Evolutionary conservation across 192 early-diverging fungal genomes (phyloP).

Genomic region (Linnemannia elongata): DNA sequence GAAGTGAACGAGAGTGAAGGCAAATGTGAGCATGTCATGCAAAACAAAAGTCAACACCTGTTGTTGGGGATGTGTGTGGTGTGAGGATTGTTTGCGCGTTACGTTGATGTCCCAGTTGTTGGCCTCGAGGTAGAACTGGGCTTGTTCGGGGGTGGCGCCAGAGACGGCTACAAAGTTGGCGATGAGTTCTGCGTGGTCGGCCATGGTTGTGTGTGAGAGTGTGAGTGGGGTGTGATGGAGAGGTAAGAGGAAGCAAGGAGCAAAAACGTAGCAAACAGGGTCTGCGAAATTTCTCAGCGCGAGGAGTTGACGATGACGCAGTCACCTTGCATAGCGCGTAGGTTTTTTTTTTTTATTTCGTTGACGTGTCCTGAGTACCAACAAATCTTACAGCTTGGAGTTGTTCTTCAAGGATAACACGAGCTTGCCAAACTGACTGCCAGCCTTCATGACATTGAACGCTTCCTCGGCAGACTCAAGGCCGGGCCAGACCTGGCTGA

Average conservation of each 20-base stretch:
- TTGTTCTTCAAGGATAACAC: conserved; percentile 28
- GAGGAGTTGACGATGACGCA: conserved; percentile 16
- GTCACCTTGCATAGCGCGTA: neutral
- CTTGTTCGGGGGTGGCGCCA: conserved; percentile 67
- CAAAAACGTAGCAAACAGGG: neutral
- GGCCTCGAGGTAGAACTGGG: conserved; percentile 80
- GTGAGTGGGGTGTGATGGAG: neutral
- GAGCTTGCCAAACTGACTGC: conserved; percentile 47
- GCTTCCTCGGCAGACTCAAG: conserved; percentile 44
- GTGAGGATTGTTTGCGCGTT: conserved; percentile 6
- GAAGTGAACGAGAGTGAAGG: neutral
- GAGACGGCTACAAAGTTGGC: conserved; percentile 70
- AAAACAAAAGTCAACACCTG: neutral
- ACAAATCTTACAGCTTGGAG: conserved; percentile 18
- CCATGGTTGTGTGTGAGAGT: conserved; percentile 26
- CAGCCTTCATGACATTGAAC: conserved; percentile 28
- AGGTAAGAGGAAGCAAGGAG: neutral
- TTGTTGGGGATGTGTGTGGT: neutral
- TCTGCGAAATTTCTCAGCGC: neutral
- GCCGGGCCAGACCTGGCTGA: conserved; percentile 68
- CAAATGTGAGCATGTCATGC: neutral
- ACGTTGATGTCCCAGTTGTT: conserved; percentile 86
- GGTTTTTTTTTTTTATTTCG: neutral
- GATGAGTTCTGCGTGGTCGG: conserved; percentile 69
- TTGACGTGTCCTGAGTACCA: neutral